Evolutionary conservation across 2,329 filamentous ascomycete species (phyloP), one percentile per base, ranked within the genome.

Genomic region (Colletotrichum lupini): DNA sequence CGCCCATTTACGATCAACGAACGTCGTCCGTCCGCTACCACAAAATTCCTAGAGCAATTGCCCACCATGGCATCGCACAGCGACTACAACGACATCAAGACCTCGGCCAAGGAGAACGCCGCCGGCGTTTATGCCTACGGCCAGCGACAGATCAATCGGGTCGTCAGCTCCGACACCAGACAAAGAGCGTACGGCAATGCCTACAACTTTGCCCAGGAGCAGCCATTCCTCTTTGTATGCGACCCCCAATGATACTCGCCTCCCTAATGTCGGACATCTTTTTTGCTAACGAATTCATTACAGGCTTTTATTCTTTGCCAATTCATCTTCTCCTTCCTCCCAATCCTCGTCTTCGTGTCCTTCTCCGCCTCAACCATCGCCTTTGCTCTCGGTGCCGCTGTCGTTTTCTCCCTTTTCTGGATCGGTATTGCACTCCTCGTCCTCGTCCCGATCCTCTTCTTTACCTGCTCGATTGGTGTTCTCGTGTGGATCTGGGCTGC

Each of bases 241-340:
- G 35, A 24, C 46, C 60, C 4, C 37, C 61, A 16, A 56, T 57
- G n/a, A 35, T 11, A 24, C 7, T 52, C 42, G 19, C 7, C 58
- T 56, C 55, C 56, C 24, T 12, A 61, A 4, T 22, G 24, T 60
- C 26, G 30, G 7, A 9, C 7, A 9, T 9, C 32, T 26, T 26
- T 26, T 26, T 26, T 26, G 26, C 26, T 35, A 35, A 35, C 11
- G 32, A 37, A 59, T 22, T 16, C 55, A 3, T 32, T 11, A 2
- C 75, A 94, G 93, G 90, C 91, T 72, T 94, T 97, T 80, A 79
- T 95, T 70, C 82, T 89, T 58, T 85, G 88, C 35, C 93, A 95
- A 80, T 77, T 92, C 71, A 80, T 91, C 72, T 87, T 95, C 74
- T 91, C 91, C 16, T 87, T 91, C 70, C 81, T 94, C 16, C 94